Conservation (phyloP, 108 stramenopile genomes). For the Mayamaea pseudoterrestris region DNA sequence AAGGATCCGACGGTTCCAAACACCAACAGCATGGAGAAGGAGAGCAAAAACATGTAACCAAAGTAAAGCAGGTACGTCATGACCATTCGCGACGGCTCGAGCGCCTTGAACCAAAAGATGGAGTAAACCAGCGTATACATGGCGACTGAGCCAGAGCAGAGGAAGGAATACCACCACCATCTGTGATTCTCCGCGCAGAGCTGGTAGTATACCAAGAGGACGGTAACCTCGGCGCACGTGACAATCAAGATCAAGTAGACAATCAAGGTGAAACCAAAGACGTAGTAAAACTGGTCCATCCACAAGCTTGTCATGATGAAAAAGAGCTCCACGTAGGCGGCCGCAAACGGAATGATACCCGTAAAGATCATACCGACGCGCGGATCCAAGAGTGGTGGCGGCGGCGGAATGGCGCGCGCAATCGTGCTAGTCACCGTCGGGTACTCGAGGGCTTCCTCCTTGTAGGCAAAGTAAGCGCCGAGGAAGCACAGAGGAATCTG, state of each 20-base stretch:
- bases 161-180: constrained; percentile 99
- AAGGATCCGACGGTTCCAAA: constrained; percentile 89
- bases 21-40: constrained; percentile 75
- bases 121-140: constrained; percentile 90
- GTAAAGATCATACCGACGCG: constrained; percentile 67
- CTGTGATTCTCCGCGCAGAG: constrained; percentile 96
- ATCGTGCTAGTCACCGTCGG: constrained; percentile 86
- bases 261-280: constrained; percentile 95
- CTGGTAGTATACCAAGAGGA: constrained; percentile 96
- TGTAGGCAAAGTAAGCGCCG: constrained; percentile 99
- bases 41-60: constrained; percentile 94
- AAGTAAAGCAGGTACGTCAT: constrained; percentile 98
- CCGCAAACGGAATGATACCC: constrained; percentile 94
- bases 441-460: constrained; percentile 69
- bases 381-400: constrained; percentile 69
- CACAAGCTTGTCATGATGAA: constrained; percentile 97
- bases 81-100: constrained; percentile 84
- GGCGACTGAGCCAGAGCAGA: constrained; percentile 85
- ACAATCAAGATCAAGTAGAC: constrained; percentile 91
- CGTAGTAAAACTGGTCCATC: constrained; percentile 99
- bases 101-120: constrained; percentile 82
- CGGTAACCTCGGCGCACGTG: constrained; percentile 94
- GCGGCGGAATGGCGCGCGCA: constrained; percentile 87
- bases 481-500: constrained; percentile 95
- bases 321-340: constrained; percentile 97